Conservation (phyloP, 331 rosid genomes). For the Dryas integrifolia region DNA sequence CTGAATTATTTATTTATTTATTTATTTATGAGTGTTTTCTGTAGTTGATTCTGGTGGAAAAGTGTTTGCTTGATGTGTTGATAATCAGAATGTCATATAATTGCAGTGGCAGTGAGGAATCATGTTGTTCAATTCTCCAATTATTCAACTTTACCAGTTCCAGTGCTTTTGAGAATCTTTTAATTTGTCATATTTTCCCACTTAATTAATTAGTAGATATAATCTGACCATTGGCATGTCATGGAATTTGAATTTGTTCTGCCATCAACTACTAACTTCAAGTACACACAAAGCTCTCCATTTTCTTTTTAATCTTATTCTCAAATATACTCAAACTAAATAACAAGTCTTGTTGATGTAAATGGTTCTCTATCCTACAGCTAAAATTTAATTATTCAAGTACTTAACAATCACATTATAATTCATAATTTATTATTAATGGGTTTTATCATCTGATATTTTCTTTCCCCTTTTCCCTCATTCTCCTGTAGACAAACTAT, state of each 20-base stretch:
- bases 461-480: neutral
- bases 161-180: constrained; percentile 28
- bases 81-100: constrained; percentile 3
- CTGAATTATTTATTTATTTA: neutral
- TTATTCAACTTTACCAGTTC: constrained; percentile 3
- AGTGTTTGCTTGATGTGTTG: neutral
- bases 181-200: neutral
- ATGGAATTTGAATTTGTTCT: constrained; percentile 15
- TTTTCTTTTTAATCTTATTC: neutral
- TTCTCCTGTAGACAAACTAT: constrained; percentile 71
- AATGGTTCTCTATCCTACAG: no score
- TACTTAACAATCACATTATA: neutral
- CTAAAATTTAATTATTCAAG: no score
- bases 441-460: constrained; percentile 1
- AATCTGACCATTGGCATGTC: constrained; percentile 2
- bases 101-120: constrained; percentile 5
- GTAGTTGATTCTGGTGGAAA: neutral
- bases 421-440: neutral
- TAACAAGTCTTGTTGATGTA: neutral
- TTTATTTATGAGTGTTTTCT: neutral
- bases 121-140: neutral
- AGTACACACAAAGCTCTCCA: neutral
- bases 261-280: no score
- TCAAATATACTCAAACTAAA: neutral
- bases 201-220: constrained; percentile 4